phyloP scores from a whole-genome alignment of 2,329 filamentous ascomycete genomes.

The Ophiostoma australiae region DNA sequence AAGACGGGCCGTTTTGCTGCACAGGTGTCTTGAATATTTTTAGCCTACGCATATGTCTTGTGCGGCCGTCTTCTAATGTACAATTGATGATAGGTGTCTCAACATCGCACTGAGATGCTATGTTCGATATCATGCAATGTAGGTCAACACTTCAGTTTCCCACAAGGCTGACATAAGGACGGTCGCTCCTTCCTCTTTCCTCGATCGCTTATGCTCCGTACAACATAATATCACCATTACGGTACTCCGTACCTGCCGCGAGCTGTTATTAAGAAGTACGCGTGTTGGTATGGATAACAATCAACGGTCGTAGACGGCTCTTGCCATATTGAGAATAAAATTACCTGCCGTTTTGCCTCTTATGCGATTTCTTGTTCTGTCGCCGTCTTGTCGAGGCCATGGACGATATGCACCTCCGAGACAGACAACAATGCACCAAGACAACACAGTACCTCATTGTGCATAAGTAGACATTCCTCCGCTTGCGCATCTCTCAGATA shows the following conservation, averaged over 20 bases:
- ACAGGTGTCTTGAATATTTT: neutral
- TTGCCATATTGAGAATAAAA: neutral
- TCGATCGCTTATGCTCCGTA: neutral
- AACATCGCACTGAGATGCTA: neutral
- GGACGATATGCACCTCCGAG: neutral
- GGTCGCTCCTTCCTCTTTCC: neutral
- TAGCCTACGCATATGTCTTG: neutral
- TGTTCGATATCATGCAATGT: too few species aligned
- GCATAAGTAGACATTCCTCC: neutral
- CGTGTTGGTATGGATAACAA: too few species aligned
- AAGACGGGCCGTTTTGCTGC: neutral
- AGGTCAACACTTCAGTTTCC: too few species aligned
- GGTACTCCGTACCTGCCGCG: neutral
- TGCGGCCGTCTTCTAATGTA: neutral
- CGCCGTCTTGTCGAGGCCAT: neutral
- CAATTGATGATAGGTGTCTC: neutral
- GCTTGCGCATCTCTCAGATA: constrained; percentile 1
- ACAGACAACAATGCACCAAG: neutral
- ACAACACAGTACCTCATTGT: constrained; percentile 6
- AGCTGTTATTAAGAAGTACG: neutral
- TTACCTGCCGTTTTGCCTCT: constrained; percentile 5
- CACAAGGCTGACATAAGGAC: neutral
- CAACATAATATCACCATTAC: neutral
- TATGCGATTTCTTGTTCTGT: neutral
- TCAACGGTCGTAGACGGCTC: neutral